Evolutionary conservation across 345 rosid genomes (phyloP).

Genomic region (Acer yangbiense): DNA sequence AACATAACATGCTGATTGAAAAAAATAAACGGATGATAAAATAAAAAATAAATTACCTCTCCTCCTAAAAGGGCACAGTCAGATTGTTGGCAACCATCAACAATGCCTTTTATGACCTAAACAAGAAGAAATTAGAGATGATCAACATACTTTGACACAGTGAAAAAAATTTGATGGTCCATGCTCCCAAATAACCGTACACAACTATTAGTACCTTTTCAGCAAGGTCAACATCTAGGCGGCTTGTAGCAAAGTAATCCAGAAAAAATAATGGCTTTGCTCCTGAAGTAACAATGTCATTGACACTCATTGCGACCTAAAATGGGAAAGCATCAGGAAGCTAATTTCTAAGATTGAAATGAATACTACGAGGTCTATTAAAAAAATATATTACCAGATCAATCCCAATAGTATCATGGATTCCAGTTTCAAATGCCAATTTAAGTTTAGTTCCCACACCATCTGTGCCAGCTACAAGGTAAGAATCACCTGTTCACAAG

Average conservation of each 20-base stretch:
- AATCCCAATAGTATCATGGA: conserved; percentile 90
- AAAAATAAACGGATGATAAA: background rate
- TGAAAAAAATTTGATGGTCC: background rate
- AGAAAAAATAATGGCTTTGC: conserved; percentile 93
- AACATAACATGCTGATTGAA: background rate
- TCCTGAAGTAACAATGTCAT: conserved; percentile 93
- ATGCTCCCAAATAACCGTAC: background rate
- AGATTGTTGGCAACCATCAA: conserved; percentile 85
- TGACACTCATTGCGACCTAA: conserved; percentile 98
- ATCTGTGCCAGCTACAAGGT: conserved; percentile 94
- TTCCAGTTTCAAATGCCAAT: conserved; percentile 89
- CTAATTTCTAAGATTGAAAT: conserved; percentile 9
- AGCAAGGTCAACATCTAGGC: conserved; percentile 93
- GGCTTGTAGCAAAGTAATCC: conserved; percentile 94
- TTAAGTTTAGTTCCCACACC: conserved; percentile 99
- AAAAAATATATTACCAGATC: conserved; percentile 58
- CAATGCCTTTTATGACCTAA: conserved; percentile 92
- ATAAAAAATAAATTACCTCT: conserved; percentile 55
- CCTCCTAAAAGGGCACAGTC: conserved; percentile 90
- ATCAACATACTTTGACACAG: background rate
- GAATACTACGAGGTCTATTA: background rate
- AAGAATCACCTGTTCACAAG: conserved; percentile 66
- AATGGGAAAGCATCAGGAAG: conserved; percentile 12
- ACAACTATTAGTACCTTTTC: conserved; percentile 59
- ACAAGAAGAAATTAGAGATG: conserved; percentile 6